Conservation (phyloP, 768 basidiomycete species). For the Lentinula sp. region DNA sequence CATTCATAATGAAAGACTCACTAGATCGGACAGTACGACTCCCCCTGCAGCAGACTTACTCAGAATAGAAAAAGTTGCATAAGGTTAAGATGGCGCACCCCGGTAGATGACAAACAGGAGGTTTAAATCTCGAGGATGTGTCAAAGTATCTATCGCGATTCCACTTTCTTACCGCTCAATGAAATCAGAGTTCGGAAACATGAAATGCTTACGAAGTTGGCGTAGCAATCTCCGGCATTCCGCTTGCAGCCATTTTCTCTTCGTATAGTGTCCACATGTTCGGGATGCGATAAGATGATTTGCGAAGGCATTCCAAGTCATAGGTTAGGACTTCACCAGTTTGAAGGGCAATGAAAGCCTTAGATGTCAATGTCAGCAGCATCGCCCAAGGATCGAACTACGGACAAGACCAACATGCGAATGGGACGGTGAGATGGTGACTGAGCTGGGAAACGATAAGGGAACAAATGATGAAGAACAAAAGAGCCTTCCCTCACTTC, state of each 20-base stretch:
- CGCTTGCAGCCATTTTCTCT: constrained; percentile 40
- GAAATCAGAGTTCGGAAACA: background rate
- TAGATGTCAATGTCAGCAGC: background rate
- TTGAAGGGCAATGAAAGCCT: constrained; percentile 44
- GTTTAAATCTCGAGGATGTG: constrained; percentile 72
- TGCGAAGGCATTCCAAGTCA: constrained; percentile 62
- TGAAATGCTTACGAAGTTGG: constrained; percentile 27
- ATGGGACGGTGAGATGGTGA: constrained; percentile 64
- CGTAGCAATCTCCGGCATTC: constrained; percentile 27
- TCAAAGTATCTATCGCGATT: constrained; percentile 52
- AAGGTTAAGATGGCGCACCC: constrained; percentile 33
- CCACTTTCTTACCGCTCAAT: constrained; percentile 25
- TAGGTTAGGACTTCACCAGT: constrained; percentile 66
- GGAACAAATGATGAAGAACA: background rate
- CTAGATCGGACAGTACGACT: constrained; percentile 53
- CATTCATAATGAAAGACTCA: constrained; percentile 17
- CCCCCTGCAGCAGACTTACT: constrained; percentile 39
- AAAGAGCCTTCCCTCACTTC: constrained; percentile 26
- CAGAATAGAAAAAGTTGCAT: background rate
- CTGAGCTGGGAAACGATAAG: constrained; percentile 32
- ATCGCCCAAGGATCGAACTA: background rate
- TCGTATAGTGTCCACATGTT: constrained; percentile 76
- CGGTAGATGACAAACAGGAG: constrained; percentile 70
- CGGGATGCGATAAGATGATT: constrained; percentile 63
- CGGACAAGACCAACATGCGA: constrained; percentile 48